Conservation (phyloP, 495 filamentous ascomycete species). For the Clavariopsis aquatica region DNA sequence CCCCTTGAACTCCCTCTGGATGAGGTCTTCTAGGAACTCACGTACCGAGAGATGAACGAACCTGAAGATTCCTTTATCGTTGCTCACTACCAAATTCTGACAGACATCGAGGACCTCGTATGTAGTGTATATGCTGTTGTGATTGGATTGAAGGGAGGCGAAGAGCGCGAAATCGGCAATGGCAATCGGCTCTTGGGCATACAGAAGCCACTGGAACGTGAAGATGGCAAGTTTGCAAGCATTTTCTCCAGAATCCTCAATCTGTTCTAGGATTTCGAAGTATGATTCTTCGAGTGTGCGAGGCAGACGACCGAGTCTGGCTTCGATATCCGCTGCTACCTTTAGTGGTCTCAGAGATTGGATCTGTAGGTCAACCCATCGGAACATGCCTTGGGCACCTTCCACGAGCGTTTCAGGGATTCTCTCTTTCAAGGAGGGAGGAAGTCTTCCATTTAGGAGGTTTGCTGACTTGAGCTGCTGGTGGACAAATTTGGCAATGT, state of each 20-base stretch:
- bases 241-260: conserved; percentile 11
- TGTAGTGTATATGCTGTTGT: background rate
- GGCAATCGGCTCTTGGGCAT: conserved; percentile 1
- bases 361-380: conserved; percentile 16
- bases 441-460: conserved; percentile 3
- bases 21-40: conserved; percentile 9
- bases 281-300: conserved; percentile 3
- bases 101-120: conserved; percentile 10
- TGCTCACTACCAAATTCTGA: conserved; percentile 13
- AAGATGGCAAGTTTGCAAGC: conserved; percentile 7
- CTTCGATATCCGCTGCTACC: conserved; percentile 4
- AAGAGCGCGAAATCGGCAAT: conserved; percentile 1
- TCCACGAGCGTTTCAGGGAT: conserved; percentile 1
- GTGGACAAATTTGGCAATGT: conserved; percentile 43
- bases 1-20: background rate
- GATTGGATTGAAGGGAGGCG: background rate
- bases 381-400: conserved; percentile 7
- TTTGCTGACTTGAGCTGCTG: background rate
- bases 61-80: conserved; percentile 13
- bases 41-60: conserved; percentile 12
- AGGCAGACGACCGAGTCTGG: conserved; percentile 4
- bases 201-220: conserved; percentile 16
- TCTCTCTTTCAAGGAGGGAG: background rate
- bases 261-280: conserved; percentile 10
- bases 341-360: conserved; percentile 5